Percentiles rank a stretch among this genome's conserved stretches.
Conservation (phyloP, 2,329 filamentous ascomycete genomes). For the Scolecobasidium constrictum region DNA sequence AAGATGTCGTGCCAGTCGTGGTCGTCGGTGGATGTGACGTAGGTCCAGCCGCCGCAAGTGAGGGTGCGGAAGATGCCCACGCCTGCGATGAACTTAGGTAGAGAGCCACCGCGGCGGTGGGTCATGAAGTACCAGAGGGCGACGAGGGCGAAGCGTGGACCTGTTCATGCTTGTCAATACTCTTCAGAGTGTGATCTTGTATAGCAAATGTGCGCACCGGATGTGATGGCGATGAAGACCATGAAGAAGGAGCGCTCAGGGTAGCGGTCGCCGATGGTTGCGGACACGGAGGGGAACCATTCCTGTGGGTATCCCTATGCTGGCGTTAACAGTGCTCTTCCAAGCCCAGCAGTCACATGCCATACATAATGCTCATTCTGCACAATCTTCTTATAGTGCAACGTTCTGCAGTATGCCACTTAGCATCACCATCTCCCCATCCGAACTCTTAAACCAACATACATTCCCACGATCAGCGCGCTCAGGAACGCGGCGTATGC, state of each 20-base stretch:
- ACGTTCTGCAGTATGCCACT: slow-evolving; percentile 36
- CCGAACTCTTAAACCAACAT: slow-evolving; percentile 9
- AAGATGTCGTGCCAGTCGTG: slow-evolving; percentile 99
- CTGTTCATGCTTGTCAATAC: slow-evolving; percentile 32
- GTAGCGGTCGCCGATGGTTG: slow-evolving; percentile 94
- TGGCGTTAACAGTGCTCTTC: slow-evolving; percentile 16
- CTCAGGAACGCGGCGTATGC: slow-evolving; percentile 83
- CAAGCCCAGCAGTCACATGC: too few relatives aligned
- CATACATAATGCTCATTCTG: slow-evolving; percentile 80
- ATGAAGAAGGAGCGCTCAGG: slow-evolving; percentile 96
- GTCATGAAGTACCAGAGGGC: slow-evolving; percentile 88
- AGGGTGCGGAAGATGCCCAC: slow-evolving; percentile 80
- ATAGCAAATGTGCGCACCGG: slow-evolving; percentile 42
- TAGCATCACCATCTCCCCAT: not conserved
- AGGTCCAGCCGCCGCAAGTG: slow-evolving; percentile 96
- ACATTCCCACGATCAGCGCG: slow-evolving; percentile 66
- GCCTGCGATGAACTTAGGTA: slow-evolving; percentile 71
- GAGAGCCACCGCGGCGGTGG: slow-evolving; percentile 41
- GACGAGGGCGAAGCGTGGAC: slow-evolving; percentile 83
- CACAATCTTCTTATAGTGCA: slow-evolving; percentile 96
- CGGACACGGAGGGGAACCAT: slow-evolving; percentile 94
- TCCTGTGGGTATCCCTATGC: slow-evolving; percentile 55
- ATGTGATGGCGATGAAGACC: slow-evolving; percentile 93
- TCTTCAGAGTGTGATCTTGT: not conserved
- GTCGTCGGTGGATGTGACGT: slow-evolving; percentile 95